A percentile compares a stretch with the other conserved stretches of the same genome.
Evolutionary conservation across 2,329 filamentous ascomycete species (phyloP).

Genomic region (Alternaria angustiovoidea): DNA sequence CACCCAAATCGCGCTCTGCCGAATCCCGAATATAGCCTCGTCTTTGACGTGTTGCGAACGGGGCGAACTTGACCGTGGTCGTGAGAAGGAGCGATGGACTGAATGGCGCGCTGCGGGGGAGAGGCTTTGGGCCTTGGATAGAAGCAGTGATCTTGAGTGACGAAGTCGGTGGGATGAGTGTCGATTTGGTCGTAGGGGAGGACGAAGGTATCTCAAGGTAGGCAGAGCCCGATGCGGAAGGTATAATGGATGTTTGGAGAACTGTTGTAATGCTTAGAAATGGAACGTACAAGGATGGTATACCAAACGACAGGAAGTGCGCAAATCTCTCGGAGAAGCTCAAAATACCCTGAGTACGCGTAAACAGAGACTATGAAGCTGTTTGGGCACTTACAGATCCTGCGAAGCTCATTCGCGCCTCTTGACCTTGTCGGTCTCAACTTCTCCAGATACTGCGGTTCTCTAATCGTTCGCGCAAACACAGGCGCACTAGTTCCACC

Average conservation of each 20-base stretch:
- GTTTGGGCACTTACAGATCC: constrained; percentile 74
- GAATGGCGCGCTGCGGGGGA: constrained; percentile 89
- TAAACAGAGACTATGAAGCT: background rate
- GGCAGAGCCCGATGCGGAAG: constrained; percentile 91
- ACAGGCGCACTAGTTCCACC: constrained; percentile 78
- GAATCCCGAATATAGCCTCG: constrained; percentile 87
- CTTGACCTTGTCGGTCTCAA: constrained; percentile 65
- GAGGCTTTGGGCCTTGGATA: constrained; percentile 89
- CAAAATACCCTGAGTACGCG: background rate
- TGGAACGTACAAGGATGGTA: background rate
- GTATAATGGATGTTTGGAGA: constrained; percentile 88
- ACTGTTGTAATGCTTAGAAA: constrained; percentile 61
- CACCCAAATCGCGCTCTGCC: constrained; percentile 85
- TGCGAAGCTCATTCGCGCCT: constrained; percentile 75
- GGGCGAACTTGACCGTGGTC: constrained; percentile 95
- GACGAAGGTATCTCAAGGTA: constrained; percentile 73
- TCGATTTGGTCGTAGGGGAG: constrained; percentile 45
- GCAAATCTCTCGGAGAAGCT: background rate
- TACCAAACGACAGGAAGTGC: background rate
- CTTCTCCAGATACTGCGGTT: constrained; percentile 56
- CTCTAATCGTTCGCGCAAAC: constrained; percentile 64
- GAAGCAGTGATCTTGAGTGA: constrained; percentile 92
- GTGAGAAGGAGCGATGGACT: constrained; percentile 90
- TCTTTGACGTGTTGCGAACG: constrained; percentile 84
- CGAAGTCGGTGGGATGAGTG: constrained; percentile 63